These are phyloP conservation scores for Microbotryum saponariae DNA, from an alignment of 1,284 basidiomycete genomes.

Conservation along the genomic window DNA sequence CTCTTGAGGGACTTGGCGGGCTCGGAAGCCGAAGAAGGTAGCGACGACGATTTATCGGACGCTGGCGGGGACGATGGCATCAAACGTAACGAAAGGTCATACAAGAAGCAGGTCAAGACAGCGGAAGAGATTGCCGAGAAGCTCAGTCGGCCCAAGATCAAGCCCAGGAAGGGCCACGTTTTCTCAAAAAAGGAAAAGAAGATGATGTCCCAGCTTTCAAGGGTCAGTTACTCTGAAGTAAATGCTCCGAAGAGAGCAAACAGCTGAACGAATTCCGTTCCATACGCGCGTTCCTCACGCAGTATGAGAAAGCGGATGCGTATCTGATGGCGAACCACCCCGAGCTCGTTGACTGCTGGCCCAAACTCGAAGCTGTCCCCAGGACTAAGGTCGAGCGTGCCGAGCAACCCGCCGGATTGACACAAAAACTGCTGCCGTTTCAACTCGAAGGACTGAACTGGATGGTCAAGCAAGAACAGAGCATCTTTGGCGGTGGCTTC, in stretches of 20 bases:
- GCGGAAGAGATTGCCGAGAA: too few relatives aligned
- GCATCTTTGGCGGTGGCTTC: conserved; percentile 77
- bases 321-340: conserved; percentile 43
- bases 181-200: conserved; percentile 19
- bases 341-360: conserved; percentile 81
- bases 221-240: conserved; percentile 6
- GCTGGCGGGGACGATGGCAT: too few relatives aligned
- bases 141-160: background rate
- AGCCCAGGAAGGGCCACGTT: conserved; percentile 2
- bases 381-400: conserved; percentile 61
- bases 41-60: too few relatives aligned
- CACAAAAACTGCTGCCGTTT: conserved; percentile 57
- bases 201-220: conserved; percentile 13
- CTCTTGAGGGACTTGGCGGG: too few relatives aligned
- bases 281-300: background rate
- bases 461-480: conserved; percentile 90
- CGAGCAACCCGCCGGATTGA: conserved; percentile 67
- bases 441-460: conserved; percentile 90
- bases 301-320: conserved; percentile 18
- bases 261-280: background rate
- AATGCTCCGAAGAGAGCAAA: background rate
- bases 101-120: too few relatives aligned
- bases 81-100: too few relatives aligned
- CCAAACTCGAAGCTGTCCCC: conserved; percentile 63
- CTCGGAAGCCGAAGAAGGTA: too few relatives aligned